Base-by-base conservation (phyloP, 805 yeast genomes). In the Pichia deserticola region DNA sequence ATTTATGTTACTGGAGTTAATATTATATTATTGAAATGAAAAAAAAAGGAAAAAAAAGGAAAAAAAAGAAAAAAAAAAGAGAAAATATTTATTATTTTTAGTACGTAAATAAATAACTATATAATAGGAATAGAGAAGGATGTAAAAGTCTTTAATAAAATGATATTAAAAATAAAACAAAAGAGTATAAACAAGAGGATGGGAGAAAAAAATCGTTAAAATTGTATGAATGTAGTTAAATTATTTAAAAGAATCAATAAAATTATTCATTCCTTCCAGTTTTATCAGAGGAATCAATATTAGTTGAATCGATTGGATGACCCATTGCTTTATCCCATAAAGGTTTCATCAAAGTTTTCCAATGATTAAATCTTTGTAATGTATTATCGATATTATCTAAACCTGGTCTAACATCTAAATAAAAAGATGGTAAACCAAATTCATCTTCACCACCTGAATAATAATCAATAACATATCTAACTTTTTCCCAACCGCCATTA, bases 371-470 rank as follows among this genome's bases (percentile, higher is more conserved):
- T 53, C 98, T 75, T 63, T 89, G 98, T 48, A 64, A 60, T 3
- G 83, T 88, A 57, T 75, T 83, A 1, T 70, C 67, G 1, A 80
- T 59, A 51, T 74, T 74, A 66, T 93, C 99, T 54, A 89, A 70
- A 0, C 96, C 99, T 0, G 99, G 99, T 58, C 99, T 80, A 15
- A 95, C 97, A 67, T 93, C 99, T 55, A 95, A 76, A 67, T 80
- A 82, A 65, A 93, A 93, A 2, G 95, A 78, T 6, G 99, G 98
- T 80, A 84, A 78, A 4, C 96, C 97, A 40, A 86, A 81, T 20
- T 77, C 82, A 58, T 85, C 96, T 57, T 89, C 97, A 6, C 96
- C 96, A 4, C 96, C 97, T n/a, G 54, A 42, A 64, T 93, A 93
- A 66, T 92, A 93, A 65, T 93, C 99, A 60, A 93, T 89, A 33